A percentile compares a stretch with the other conserved stretches of the same genome.
These are phyloP conservation scores for Sporothrix brunneoviolacea DNA, from an alignment of 2,329 filamentous ascomycete genomes.

Conservation along the genomic window DNA sequence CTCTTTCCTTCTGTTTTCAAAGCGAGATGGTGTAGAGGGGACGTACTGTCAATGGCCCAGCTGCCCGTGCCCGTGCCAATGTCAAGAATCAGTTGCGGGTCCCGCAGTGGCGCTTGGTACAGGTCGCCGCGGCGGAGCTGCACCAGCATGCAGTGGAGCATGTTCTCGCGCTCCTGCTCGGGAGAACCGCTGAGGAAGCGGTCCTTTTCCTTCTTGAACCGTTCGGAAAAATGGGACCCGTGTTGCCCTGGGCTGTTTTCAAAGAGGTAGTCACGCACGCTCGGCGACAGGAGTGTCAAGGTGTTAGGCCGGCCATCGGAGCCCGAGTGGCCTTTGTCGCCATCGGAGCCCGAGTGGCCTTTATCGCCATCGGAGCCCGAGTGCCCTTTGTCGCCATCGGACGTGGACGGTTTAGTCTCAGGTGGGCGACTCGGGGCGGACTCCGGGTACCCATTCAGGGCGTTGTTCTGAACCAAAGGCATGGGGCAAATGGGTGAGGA, in stretches of 20 bases:
- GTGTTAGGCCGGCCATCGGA: neutral
- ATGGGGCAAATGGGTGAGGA: too few species aligned
- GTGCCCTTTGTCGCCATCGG: conserved; percentile 14
- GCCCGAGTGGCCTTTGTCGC: too few species aligned
- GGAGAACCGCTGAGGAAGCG: conserved; percentile 33
- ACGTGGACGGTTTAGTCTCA: neutral
- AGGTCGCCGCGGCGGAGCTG: conserved; percentile 41
- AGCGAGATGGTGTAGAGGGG: too few species aligned
- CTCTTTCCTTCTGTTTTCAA: too few species aligned
- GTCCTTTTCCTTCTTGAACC: conserved; percentile 22
- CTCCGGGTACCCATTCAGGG: too few species aligned
- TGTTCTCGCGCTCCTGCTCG: conserved; percentile 38
- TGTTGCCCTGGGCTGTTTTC: conserved; percentile 26
- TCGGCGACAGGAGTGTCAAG: conserved; percentile 21
- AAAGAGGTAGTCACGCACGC: conserved; percentile 22
- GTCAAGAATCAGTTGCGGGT: conserved; percentile 21
- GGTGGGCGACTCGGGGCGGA: conserved; percentile 11
- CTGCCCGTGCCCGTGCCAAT: conserved; percentile 24
- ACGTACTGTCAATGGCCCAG: conserved; percentile 22
- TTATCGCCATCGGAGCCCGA: too few species aligned
- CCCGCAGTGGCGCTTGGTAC: conserved; percentile 40
- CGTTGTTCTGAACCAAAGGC: too few species aligned
- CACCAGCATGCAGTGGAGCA: conserved; percentile 47
- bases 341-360: too few species aligned
- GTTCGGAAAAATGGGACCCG: too few species aligned